Percentiles rank a stretch among this genome's conserved stretches.
Conservation (phyloP, 2,329 filamentous ascomycete species). For the Pestalotiopsis sp. region DNA sequence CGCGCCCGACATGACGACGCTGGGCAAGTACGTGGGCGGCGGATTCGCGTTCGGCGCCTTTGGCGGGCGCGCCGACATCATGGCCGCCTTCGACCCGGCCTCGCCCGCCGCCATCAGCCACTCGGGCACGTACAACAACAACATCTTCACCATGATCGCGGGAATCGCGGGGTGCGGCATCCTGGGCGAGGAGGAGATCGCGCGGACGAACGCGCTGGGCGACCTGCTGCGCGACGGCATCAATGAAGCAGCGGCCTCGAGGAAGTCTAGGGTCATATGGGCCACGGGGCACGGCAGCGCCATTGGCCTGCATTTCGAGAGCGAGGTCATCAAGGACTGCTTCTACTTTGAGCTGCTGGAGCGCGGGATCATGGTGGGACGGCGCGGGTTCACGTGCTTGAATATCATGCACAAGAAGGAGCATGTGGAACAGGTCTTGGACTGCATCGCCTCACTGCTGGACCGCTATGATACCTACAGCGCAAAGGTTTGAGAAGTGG, state of each 20-base stretch:
- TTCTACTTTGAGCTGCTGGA: background rate
- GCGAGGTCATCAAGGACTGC: background rate
- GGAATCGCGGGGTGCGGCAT: conserved; percentile 36
- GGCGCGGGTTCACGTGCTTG: background rate
- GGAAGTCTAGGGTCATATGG: background rate
- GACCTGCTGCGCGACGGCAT: background rate
- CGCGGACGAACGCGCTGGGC: background rate
- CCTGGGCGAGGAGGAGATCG: conserved; percentile 14
- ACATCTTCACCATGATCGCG: conserved; percentile 53
- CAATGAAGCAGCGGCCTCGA: background rate
- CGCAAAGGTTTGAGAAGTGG: background rate
- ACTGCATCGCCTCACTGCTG: background rate
- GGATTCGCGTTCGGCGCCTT: conserved; percentile 70
- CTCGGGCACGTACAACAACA: conserved; percentile 67
- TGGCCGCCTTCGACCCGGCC: conserved; percentile 56
- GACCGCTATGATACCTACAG: background rate
- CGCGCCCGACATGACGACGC: conserved; percentile 62
- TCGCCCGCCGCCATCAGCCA: conserved; percentile 42
- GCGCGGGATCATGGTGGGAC: background rate
- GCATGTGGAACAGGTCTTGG: background rate
- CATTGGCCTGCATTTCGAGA: background rate
- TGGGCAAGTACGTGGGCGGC: conserved; percentile 71
- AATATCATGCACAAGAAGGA: background rate
- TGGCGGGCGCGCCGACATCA: conserved; percentile 61
- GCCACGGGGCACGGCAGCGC: background rate